A percentile compares a stretch with the other conserved stretches of the same genome.
phyloP scores from a whole-genome alignment of 805 yeast species.

The Priceomyces melissophilus region DNA sequence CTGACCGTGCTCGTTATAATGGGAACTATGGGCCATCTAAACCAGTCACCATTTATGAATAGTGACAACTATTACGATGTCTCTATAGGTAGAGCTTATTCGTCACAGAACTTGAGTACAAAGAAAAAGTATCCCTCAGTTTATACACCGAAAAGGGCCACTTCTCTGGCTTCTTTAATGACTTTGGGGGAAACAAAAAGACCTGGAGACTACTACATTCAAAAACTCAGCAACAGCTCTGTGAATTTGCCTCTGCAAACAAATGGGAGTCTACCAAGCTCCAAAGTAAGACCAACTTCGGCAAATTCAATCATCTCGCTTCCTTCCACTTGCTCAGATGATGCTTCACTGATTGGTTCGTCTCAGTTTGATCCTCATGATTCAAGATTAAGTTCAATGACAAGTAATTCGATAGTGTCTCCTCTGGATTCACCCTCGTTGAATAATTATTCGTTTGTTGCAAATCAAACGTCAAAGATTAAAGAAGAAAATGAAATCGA shows the following conservation, averaged over 20 bases:
- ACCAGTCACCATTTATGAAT: slow-evolving; percentile 16
- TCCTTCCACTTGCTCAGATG: slow-evolving; percentile 34
- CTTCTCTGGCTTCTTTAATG: slow-evolving; percentile 22
- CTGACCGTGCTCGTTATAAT: no score
- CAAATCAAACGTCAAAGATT: slow-evolving; percentile 4
- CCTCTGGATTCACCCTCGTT: slow-evolving; percentile 16
- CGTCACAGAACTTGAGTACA: slow-evolving; percentile 5
- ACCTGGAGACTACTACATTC: slow-evolving; percentile 40
- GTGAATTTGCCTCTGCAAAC: slow-evolving; percentile 13
- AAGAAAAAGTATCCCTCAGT: slow-evolving; percentile 16
- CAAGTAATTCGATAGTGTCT: slow-evolving; percentile 23
- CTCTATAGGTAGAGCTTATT: slow-evolving; percentile 9
- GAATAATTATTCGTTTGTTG: slow-evolving; percentile 8
- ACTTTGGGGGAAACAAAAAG: slow-evolving; percentile 23
- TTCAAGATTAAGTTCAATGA: slow-evolving; percentile 37
- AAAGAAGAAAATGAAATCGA: slow-evolving; percentile 6
- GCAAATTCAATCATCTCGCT: slow-evolving; percentile 31
- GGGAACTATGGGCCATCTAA: slow-evolving; percentile 16
- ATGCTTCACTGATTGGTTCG: slow-evolving; percentile 27
- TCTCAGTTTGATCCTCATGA: slow-evolving; percentile 33
- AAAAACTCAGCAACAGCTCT: slow-evolving; percentile 24
- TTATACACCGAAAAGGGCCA: slow-evolving; percentile 23
- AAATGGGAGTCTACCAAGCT: slow-evolving; percentile 3
- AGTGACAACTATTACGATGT: slow-evolving; percentile 27
- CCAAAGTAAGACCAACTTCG: slow-evolving; percentile 23